A percentile compares a stretch with the other conserved stretches of the same genome.
Conservation (phyloP, 1,139 yeast genomes). For the Eremothecium cymbalariae region DNA sequence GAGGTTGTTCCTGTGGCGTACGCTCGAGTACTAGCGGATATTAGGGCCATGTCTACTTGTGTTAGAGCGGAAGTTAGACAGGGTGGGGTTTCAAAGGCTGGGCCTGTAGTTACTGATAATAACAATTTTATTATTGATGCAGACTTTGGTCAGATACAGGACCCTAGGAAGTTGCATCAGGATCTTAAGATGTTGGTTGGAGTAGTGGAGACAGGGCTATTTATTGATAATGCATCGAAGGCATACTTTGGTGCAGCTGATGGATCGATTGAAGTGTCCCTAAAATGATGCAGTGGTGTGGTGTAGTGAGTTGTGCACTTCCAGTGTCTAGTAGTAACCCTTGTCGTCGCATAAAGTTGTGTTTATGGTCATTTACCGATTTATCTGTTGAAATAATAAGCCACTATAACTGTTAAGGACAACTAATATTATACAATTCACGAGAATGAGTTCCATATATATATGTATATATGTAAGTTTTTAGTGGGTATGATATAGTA, state of each 20-base stretch:
- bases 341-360: no score
- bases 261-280: conserved; percentile 57
- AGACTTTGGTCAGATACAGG: conserved; percentile 71
- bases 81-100: conserved; percentile 91
- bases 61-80: conserved; percentile 56
- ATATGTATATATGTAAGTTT: no score
- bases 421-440: no score
- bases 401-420: no score
- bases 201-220: conserved; percentile 94
- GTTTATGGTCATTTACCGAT: no score
- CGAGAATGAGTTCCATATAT: no score
- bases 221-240: conserved; percentile 58
- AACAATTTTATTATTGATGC: conserved; percentile 91
- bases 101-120: conserved; percentile 96
- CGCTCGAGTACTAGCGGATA: conserved; percentile 61
- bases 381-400: no score
- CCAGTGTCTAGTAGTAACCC: no score
- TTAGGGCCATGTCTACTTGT: conserved; percentile 47
- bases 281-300: no score
- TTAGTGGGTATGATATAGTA: no score
- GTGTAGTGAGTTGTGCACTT: no score
- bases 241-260: conserved; percentile 83
- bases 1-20: conserved; percentile 91
- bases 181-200: conserved; percentile 75
- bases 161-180: conserved; percentile 52